Percentiles rank a stretch among this genome's conserved stretches.
Conservation (phyloP, 2,329 filamentous ascomycete genomes). For the Calonectria naviculata region DNA sequence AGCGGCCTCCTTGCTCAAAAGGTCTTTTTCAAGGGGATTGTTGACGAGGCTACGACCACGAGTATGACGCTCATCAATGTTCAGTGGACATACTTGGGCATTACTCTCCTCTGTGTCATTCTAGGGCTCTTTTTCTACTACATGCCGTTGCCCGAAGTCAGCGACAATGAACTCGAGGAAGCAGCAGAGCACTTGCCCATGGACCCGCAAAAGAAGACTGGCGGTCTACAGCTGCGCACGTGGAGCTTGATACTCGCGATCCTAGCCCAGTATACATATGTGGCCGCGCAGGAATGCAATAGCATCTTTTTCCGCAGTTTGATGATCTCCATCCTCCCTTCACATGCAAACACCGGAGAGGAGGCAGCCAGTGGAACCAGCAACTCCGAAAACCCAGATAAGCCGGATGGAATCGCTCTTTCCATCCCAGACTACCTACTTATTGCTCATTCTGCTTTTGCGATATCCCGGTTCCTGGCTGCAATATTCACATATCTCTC, state of each 20-base stretch:
- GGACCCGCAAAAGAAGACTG: conserved; percentile 60
- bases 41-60: conserved; percentile 42
- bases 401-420: conserved; percentile 59
- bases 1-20: conserved; percentile 78
- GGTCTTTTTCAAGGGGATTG: conserved; percentile 76
- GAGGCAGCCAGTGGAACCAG: conserved; percentile 35
- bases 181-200: conserved; percentile 60
- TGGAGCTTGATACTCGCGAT: conserved; percentile 76
- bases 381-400: conserved; percentile 45
- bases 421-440: conserved; percentile 75
- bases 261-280: conserved; percentile 82
- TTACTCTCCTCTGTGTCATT: conserved; percentile 78
- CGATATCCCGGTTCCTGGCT: conserved; percentile 77
- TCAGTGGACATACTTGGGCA: conserved; percentile 88
- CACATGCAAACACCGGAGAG: conserved; percentile 30
- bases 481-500: conserved; percentile 71
- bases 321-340: conserved; percentile 54
- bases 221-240: conserved; percentile 65
- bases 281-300: conserved; percentile 77
- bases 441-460: conserved; percentile 78
- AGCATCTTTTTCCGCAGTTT: conserved; percentile 70
- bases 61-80: conserved; percentile 73
- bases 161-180: conserved; percentile 64
- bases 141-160: conserved; percentile 72
- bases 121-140: conserved; percentile 78